phyloP scores from a whole-genome alignment of 1,284 basidiomycete genomes.

The Apiotrichum veenhuisii region DNA sequence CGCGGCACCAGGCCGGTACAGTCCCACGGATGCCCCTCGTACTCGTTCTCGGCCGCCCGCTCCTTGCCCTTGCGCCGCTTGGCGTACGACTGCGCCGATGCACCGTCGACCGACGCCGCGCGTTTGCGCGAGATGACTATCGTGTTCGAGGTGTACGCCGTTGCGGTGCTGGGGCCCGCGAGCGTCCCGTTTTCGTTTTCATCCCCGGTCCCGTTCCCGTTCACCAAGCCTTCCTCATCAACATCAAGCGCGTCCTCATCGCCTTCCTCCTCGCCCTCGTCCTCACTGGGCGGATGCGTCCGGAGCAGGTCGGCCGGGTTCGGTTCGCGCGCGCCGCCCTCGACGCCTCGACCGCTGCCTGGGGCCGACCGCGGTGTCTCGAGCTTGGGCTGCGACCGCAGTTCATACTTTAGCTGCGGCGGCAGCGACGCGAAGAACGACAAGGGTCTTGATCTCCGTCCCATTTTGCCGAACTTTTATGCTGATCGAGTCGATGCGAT shows the following conservation, averaged over 20 bases:
- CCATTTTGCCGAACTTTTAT: background rate
- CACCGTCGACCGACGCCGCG: background rate
- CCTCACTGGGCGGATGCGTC: constrained; percentile 20
- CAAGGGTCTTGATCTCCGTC: background rate
- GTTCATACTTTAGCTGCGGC: constrained; percentile 27
- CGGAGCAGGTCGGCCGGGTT: constrained; percentile 12
- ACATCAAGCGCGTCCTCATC: constrained; percentile 8
- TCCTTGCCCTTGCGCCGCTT: constrained; percentile 12
- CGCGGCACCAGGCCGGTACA: constrained; percentile 67
- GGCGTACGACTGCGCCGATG: background rate
- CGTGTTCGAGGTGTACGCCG: background rate
- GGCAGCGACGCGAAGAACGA: constrained; percentile 44
- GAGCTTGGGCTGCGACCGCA: constrained; percentile 28
- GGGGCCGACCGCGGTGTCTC: background rate
- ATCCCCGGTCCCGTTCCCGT: background rate
- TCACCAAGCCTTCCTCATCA: background rate
- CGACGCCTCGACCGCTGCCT: background rate
- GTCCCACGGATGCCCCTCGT: constrained; percentile 52
- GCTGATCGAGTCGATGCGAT: no score
- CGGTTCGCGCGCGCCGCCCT: constrained; percentile 4
- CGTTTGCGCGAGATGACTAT: background rate
- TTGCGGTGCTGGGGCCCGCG: background rate
- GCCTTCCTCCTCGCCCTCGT: background rate
- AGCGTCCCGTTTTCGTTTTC: background rate
- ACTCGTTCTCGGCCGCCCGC: constrained; percentile 17